Conservation (phyloP, 1,284 basidiomycete species). For the Pascua guehoae region DNA sequence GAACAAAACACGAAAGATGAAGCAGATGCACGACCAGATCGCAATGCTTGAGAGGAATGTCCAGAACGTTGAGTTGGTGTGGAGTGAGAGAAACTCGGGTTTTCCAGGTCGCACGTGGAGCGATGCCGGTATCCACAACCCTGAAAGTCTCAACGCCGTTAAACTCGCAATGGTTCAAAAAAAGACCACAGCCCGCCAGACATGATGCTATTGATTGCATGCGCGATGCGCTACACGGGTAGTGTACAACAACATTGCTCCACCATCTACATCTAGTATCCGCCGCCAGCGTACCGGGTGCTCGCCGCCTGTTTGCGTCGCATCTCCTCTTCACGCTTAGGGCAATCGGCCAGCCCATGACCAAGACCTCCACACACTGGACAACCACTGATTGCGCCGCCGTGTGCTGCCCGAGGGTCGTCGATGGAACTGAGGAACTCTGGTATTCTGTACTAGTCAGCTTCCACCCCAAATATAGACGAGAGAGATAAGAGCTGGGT, state of each 20-base stretch:
- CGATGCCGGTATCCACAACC: too few species aligned
- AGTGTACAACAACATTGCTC: not conserved
- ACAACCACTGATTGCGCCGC: conserved; percentile 77
- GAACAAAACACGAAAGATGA: too few species aligned
- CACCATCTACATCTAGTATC: conserved; percentile 50
- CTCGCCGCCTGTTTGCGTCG: conserved; percentile 56
- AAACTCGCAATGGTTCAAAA: too few species aligned
- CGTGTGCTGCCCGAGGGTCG: conserved; percentile 78
- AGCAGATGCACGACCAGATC: too few species aligned
- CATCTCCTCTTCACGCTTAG: conserved; percentile 92
- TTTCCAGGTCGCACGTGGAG: too few species aligned
- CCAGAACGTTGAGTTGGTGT: too few species aligned
- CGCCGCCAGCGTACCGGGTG: conserved; percentile 58
- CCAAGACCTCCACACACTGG: conserved; percentile 96
- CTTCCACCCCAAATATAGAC: not conserved
- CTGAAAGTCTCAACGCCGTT: too few species aligned
- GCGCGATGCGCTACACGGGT: too few species aligned
- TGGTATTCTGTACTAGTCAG: conserved; percentile 64
- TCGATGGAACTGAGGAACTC: conserved; percentile 91
- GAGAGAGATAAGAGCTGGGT: not conserved
- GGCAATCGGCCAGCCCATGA: conserved; percentile 88
- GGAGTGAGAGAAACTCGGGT: too few species aligned
- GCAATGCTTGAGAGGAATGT: too few species aligned
- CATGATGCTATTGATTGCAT: too few species aligned
- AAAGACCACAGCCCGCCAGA: too few species aligned